Evolutionary conservation across 345 rosid genomes (phyloP).

Genomic region (Eucalyptus regnans): DNA sequence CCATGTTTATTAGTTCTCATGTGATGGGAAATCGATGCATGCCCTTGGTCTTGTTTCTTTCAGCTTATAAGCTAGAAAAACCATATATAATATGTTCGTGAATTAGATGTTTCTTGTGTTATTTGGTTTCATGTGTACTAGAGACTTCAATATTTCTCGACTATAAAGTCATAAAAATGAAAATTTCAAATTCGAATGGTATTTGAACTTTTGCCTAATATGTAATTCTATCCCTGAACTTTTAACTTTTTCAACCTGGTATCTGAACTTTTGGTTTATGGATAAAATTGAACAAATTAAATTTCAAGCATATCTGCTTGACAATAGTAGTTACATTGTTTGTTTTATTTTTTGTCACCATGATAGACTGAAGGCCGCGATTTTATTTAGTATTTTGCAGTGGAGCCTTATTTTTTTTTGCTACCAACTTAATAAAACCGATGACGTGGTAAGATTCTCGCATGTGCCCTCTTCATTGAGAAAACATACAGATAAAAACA

Average conservation of each 20-base stretch:
- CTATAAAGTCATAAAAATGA: background rate
- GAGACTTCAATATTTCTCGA: background rate
- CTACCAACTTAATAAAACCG: background rate
- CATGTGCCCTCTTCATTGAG: background rate
- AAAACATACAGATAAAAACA: background rate
- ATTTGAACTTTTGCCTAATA: background rate
- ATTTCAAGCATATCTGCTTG: background rate
- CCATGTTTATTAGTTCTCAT: background rate
- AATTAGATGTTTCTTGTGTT: background rate
- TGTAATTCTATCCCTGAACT: background rate
- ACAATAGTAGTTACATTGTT: background rate
- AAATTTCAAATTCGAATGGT: background rate
- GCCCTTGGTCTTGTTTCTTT: background rate
- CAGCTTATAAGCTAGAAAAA: background rate
- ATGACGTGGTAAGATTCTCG: background rate
- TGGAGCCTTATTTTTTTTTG: background rate
- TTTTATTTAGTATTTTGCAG: background rate
- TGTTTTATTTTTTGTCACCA: background rate
- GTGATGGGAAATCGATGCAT: background rate
- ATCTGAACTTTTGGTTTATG: accelerated
- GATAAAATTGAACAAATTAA: too few relatives aligned
- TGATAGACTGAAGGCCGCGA: background rate
- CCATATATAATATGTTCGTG: too few relatives aligned
- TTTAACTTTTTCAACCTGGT: background rate
- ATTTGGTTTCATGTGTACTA: background rate